Base-by-base conservation (phyloP, 306 rosid genomes). In the Begonia masoniana region DNA sequence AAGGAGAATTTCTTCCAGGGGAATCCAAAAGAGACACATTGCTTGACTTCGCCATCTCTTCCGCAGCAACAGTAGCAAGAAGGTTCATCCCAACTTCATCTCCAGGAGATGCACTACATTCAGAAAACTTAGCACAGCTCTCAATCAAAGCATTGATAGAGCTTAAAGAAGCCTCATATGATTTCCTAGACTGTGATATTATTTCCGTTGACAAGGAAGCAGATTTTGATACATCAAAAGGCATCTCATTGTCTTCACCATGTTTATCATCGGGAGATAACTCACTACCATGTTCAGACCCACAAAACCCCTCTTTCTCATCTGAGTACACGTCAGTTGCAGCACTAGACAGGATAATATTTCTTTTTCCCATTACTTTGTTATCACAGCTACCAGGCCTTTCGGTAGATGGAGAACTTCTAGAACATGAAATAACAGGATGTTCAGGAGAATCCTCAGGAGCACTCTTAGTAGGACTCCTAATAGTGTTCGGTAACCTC, bases 51-150 rank as follows among this genome's bases (percentile, higher is more conserved):
- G 71, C 70, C 15, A 87, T 71, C 69, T 83, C 91, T 51, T 83
- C 89, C 24, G 96, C 70, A 47, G 96, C 96, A 63, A 87, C 96
- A 12, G 87, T 87, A 51, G 96, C 96, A 66, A 87, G 87, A 62
- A 87, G 74, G 67, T 87, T 83, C 94, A 87, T 87, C 55, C 96
- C 96, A 46, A 63, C 76, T 66, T 76, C 87, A 76, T 87, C 96
- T 45, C 78, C 76, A 13, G 71, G 69, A 10, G 75, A 66, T 26
- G 72, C 63, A 52, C 57, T 69, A 41, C 72, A 61, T 66, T 81
- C 89, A 53, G 96, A 78, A 71, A 80, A 76, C 69, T 81, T 78
- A 7, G 69, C 88, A 70, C 88, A 81, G 55, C 96, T 82, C 56
- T 83, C 96, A 66, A 87, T 67, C 64, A 87, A 68, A 39, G 89